Base-by-base conservation (phyloP, 2,329 filamentous ascomycete genomes). In the Calonectria multiphialidica region DNA sequence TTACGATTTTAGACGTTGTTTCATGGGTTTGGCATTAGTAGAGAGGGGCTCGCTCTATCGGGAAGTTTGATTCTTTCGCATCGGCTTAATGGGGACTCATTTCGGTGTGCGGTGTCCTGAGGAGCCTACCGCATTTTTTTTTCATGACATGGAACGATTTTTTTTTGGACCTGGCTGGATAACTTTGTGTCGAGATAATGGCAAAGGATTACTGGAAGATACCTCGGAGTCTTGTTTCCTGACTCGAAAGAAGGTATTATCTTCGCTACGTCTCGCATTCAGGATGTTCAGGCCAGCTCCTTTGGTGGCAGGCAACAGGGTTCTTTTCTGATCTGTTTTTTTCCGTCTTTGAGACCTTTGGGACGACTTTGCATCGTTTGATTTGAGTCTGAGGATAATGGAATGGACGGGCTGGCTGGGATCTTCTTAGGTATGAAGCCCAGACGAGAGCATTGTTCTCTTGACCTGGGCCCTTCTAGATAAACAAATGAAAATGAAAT, bases 81-180 rank as follows among this genome's bases (percentile, higher is more conserved):
- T 71, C 68, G 76, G 72, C 57, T 78, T 80, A 80, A 80, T 80
- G 75, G 72, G 68, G 73, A 72, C 61, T 70, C 66, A 70, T 77
- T 77, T 76, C 66, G 68, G 50, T 66, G 72, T 66, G 71, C 35
- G 69, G 63, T 55, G 55, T 71, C 68, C 40, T 57, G 67, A 66
- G 73, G 53, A 57, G 69, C 67, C 68, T 70, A 73, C 59, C 42
- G 69, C 71, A 71, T 72, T 49, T 72, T 75, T 72, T 76, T 73
- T 66, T 77, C 69, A 78, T 71, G 77, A 78, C 71, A 75, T 73
- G 59, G 74, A 71, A 79, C 70, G 77, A 79, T 72, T 72, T 74
- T 63, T 70, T 70, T 66, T 67, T 63, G 55, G 66, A 49, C 59
- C 50, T 62, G 45, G 50, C 23, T 25, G 68, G 37, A 45, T 45